Conservation (phyloP, 768 basidiomycete genomes). For the Mrakia blollopis region DNA sequence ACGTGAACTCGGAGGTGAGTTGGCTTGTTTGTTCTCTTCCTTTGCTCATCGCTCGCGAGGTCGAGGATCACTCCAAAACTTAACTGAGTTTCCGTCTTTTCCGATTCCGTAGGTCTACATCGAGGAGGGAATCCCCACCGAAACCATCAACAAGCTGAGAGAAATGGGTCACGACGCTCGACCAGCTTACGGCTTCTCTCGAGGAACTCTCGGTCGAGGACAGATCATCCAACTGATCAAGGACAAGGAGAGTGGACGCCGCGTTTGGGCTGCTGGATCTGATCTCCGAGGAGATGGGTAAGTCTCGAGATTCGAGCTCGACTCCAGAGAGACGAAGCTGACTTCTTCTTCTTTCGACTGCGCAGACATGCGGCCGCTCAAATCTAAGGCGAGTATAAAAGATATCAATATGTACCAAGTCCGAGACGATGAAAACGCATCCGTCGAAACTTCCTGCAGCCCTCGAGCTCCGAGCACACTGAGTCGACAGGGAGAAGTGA, state of each 20-base stretch:
- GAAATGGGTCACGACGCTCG: constrained; percentile 87
- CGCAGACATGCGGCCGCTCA: neutral
- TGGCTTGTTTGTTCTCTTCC: too few relatives aligned
- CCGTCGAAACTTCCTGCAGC: too few relatives aligned
- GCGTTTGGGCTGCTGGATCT: constrained; percentile 93
- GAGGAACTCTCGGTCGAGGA: constrained; percentile 46
- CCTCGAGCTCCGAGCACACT: too few relatives aligned
- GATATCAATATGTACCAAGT: neutral
- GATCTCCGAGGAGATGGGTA: constrained; percentile 73
- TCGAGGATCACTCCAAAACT: too few relatives aligned
- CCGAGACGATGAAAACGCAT: neutral
- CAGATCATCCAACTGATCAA: constrained; percentile 71
- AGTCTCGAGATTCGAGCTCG: constrained; percentile 54
- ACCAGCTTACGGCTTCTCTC: constrained; percentile 55
- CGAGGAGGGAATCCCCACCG: constrained; percentile 69
- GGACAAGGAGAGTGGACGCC: constrained; percentile 57
- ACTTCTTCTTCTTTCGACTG: neutral
- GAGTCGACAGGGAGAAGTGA: too few relatives aligned
- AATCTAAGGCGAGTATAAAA: neutral
- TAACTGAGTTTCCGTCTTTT: too few relatives aligned
- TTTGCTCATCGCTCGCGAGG: too few relatives aligned
- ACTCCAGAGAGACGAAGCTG: neutral
- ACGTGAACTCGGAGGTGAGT: constrained; percentile 63
- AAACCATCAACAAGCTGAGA: constrained; percentile 65
- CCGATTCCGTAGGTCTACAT: constrained; percentile 52